Evolutionary conservation across 176 grass and related monocot genomes (phyloP), one percentile per base, ranked within the genome.

Genomic region (Avena eriantha): DNA sequence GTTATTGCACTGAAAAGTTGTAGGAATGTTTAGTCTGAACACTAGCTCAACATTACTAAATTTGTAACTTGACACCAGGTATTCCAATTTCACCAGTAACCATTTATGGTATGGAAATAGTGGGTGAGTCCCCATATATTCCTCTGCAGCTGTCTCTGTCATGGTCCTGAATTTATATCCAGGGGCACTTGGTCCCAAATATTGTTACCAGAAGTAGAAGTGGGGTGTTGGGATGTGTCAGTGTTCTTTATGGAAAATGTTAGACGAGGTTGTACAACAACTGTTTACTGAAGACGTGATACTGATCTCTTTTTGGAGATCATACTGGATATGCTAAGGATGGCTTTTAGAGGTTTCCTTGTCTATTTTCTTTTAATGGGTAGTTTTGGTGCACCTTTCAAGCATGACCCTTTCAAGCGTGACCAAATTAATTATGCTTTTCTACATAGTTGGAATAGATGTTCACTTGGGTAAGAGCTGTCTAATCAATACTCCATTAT

Each of bases 91-190:
- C 86, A 88, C 51, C 69, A 64, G 70, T 85, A 86, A 91, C 31
- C 39, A 7, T 85, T 8, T 69, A 69, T 87, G 85, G 51, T 85
- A 82, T 88, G 86, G 61, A 87, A 64, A 60, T 91, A 36, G 90
- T 91, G 90, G 81, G 81, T 88, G 90, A 70, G 90, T 91, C 12
- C 24, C 85, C 80, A 48, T 77, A 61, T 88, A 85, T 88, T 79
- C 49, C 51, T 87, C 74, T 84, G 51, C 75, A 69, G 53, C 71
- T 91, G 56, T 88, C 4, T 12, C 55, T 78, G 73, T 55, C 68
- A 78, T 85, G 51, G 77, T 91, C 69, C 63, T 77, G 16, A 82
- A 76, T 70, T 63, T 61, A 46, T 85, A 88, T 77, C 33, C 86
- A 85, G 53, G 53, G 73, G 36, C 45, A 51, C 77, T 77, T 81